Base-by-base conservation (phyloP, 2,329 filamentous ascomycete genomes). In the Colletotrichum sp. region DNA sequence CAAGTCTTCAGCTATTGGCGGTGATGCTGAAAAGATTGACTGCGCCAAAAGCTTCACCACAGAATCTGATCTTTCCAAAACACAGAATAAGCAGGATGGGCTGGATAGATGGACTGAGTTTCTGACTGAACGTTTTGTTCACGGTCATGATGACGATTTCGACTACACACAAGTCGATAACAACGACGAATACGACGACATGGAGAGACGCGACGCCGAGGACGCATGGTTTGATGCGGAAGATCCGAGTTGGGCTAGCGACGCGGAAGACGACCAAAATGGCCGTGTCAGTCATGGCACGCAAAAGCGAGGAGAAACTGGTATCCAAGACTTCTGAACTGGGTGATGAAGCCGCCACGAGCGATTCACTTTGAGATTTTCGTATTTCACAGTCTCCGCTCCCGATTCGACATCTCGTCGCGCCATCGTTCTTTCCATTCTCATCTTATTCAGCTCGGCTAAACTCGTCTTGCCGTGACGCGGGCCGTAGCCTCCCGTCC, bases 141-240 rank as follows among this genome's bases (percentile, higher is more conserved):
- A 89, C 24, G 96, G 96, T 1, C 89, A 89, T 7, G 96, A 97
- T 80, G 87, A 89, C 2, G 95, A 97, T 63, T 96, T 97, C 79
- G 93, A 96, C 76, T 98, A 98, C 81, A 83, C 80, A 2, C 79
- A 78, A 4, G 93, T 98, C 7, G 96, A 98, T 81, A 86, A 86
- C 43, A 92, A 94, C 80, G 92, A 95, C 34, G 92, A 92, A 24
- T 93, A 92, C 71, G 95, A 98, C 81, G 91, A 83, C 82, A 84
- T 87, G 83, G 89, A 81, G 87, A 91, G 86, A 77, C 85, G 87
- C n/a, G 92, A 93, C 68, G 86, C 87, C 16, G 89, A 96, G 83
- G 95, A 98, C 48, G 89, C 89, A 24, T 98, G 94, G 87, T 96
- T 97, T 81, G 94, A 96, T 26, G 92, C 92, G 7, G 94, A 98